A percentile compares a stretch with the other conserved stretches of the same genome.
Conservation (phyloP, 2,329 filamentous ascomycete species). For the Xylaria polymorpha region DNA sequence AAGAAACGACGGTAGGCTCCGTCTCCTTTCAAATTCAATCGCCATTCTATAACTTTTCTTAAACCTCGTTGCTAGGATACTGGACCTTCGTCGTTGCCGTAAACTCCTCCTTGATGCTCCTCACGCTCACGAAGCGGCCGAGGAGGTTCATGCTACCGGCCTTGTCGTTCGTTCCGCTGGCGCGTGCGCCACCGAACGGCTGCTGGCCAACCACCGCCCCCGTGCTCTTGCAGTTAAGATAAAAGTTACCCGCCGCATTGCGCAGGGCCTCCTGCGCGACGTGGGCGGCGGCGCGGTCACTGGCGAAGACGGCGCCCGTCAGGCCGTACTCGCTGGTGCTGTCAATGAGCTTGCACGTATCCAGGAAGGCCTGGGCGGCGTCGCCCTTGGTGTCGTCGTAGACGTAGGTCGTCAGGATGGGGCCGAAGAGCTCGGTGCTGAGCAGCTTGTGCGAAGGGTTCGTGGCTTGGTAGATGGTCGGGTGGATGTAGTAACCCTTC, state of each 20-base stretch:
- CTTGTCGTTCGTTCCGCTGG: constrained; percentile 79
- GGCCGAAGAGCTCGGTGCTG: constrained; percentile 77
- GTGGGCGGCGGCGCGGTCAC: constrained; percentile 73
- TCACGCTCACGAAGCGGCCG: constrained; percentile 73
- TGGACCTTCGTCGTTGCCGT: constrained; percentile 68
- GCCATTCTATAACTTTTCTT: constrained; percentile 30
- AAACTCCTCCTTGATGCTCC: constrained; percentile 82
- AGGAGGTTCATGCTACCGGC: constrained; percentile 73
- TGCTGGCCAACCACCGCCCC: constrained; percentile 79
- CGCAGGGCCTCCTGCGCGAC: constrained; percentile 77
- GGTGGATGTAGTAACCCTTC: constrained; percentile 85
- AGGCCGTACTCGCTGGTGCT: constrained; percentile 79
- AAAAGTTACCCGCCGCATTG: constrained; percentile 84
- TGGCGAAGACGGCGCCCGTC: constrained; percentile 80
- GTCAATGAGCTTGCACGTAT: constrained; percentile 73
- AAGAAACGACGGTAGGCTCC: background rate
- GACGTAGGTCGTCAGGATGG: constrained; percentile 68
- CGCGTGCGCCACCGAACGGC: constrained; percentile 75
- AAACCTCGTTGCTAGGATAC: constrained; percentile 79
- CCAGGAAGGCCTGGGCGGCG: constrained; percentile 65
- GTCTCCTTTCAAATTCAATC: background rate
- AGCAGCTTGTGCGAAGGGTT: constrained; percentile 81
- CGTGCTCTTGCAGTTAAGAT: constrained; percentile 86
- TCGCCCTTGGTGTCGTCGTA: constrained; percentile 75
- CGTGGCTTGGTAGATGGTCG: constrained; percentile 81